These are phyloP conservation scores for Fusarium multiceps DNA, from an alignment of 2,329 filamentous ascomycete genomes.

Conservation along the genomic window DNA sequence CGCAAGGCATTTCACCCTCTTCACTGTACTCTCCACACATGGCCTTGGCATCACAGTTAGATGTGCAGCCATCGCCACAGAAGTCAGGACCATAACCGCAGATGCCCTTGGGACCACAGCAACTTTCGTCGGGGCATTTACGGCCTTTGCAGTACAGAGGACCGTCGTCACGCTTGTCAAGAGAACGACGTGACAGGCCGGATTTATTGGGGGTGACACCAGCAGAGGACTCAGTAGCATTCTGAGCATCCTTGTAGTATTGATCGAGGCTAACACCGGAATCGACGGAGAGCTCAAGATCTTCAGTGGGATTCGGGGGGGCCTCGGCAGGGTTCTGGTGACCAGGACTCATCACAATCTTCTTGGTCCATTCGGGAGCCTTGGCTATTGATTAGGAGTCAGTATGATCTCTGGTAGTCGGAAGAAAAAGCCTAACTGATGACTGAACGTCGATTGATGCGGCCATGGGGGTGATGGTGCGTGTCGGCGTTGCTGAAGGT, in stretches of 20 bases:
- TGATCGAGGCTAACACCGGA: not conserved
- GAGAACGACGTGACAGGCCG: not conserved
- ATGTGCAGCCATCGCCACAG: conserved; percentile 28
- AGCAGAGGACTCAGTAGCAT: not conserved
- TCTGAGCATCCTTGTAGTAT: conserved; percentile 10
- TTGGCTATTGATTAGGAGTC: not conserved
- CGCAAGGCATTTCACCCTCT: conserved; percentile 9
- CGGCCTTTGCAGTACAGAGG: conserved; percentile 12
- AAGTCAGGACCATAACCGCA: conserved; percentile 11
- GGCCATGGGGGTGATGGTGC: not conserved
- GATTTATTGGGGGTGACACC: not conserved
- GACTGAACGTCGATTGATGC: not conserved
- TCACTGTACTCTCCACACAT: conserved; percentile 25
- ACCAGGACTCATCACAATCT: not conserved
- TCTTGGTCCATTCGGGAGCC: conserved; percentile 11
- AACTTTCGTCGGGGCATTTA: conserved; percentile 1
- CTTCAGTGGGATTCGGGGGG: not conserved
- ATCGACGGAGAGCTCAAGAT: conserved; percentile 6
- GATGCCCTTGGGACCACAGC: not conserved
- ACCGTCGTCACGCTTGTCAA: conserved; percentile 7
- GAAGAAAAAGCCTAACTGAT: not conserved
- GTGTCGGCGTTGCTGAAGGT: not conserved
- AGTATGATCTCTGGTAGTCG: not conserved
- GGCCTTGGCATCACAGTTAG: conserved; percentile 5
- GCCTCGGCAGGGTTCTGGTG: conserved; percentile 16